Evolutionary conservation across 2,329 filamentous ascomycete species (phyloP).

Genomic region (Dactylellina haptotyla): DNA sequence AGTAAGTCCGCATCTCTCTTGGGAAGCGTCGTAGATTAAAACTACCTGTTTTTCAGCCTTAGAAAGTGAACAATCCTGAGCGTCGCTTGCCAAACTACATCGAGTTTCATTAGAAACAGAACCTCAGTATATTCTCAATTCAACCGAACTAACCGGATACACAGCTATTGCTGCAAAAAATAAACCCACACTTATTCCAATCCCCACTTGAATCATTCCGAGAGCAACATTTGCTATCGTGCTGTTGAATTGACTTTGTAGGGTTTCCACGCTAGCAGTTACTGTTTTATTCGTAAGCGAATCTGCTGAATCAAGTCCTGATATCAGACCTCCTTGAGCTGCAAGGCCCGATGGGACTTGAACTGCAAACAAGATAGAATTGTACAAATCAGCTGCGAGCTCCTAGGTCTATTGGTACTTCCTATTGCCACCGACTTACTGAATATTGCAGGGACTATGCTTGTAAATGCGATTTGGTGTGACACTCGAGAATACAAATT

Average conservation of each 20-base stretch:
- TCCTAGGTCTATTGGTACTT: neutral
- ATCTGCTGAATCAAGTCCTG: slow-evolving; percentile 69
- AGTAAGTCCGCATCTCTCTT: too few relatives aligned
- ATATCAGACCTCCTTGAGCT: slow-evolving; percentile 69
- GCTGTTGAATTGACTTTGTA: slow-evolving; percentile 58
- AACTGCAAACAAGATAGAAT: slow-evolving; percentile 60
- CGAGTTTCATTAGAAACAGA: too few relatives aligned
- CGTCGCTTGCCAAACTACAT: slow-evolving; percentile 67
- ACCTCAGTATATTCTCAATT: too few relatives aligned
- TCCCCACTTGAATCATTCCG: slow-evolving; percentile 71
- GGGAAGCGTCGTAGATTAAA: neutral
- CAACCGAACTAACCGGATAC: slow-evolving; percentile 59
- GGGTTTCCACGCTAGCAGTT: slow-evolving; percentile 1
- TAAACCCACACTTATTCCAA: slow-evolving; percentile 71
- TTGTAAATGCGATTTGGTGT: slow-evolving; percentile 82
- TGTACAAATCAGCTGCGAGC: neutral
- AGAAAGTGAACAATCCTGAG: slow-evolving; percentile 70
- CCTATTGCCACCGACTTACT: slow-evolving; percentile 10
- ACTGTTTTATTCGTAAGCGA: slow-evolving; percentile 55
- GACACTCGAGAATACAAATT: slow-evolving; percentile 80
- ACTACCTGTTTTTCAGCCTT: slow-evolving; percentile 18
- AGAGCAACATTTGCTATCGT: slow-evolving; percentile 68
- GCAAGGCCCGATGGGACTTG: slow-evolving; percentile 73
- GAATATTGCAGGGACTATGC: slow-evolving; percentile 88
- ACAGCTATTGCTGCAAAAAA: slow-evolving; percentile 66